Evolutionary conservation across 2,329 filamentous ascomycete genomes (phyloP), one percentile per base, ranked within the genome.

Genomic region (Colletotrichum zoysiae): DNA sequence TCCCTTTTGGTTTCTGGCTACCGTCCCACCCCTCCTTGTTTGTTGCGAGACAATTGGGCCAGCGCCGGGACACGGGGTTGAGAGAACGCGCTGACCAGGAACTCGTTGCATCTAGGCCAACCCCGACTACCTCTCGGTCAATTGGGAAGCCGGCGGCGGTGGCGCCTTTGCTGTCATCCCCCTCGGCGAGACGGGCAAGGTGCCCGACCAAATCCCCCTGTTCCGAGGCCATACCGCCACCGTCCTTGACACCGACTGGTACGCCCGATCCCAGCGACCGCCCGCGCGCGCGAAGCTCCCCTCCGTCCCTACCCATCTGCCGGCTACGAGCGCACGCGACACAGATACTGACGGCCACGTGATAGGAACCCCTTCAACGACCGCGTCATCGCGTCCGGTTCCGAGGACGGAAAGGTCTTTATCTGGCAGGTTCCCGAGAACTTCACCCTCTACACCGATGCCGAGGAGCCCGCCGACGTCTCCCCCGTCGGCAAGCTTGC

Each of bases 211-310:
- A 79, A 93, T 99, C 77, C 96, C 96, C 73, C 87, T 99, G 78
- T 99, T 98, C 84, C 92, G 96, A 77, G 96, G 96, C 73, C 96
- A 99, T 83, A 99, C 96, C 55, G 95, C 95, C 61, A 91, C 95
- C 71, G 96, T 99, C 63, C 89, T 99, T 79, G 96, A 99, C 83
- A 98, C 95, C 76, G 96, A 99, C 86, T 99, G 95, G 95, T 95
- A 84, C 79, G 86, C 80, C 80, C 78, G 84, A 78, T 74, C 48
- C 73, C 75, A 74, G 70, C 74, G 71, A 70, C 73, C 73, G 69
- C 71, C 58, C 44, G 70, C 65, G 30, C 65, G 30, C 57, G 44
- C 57, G 50, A 46, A n/a, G 14, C 42, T 20, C 16, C 16, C 42
- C 18, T 12, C 3, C 35, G 11, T 38, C 35, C 35, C 73, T 73